Conservation (phyloP, 768 basidiomycete genomes). For the Tephrocybe sp. region DNA sequence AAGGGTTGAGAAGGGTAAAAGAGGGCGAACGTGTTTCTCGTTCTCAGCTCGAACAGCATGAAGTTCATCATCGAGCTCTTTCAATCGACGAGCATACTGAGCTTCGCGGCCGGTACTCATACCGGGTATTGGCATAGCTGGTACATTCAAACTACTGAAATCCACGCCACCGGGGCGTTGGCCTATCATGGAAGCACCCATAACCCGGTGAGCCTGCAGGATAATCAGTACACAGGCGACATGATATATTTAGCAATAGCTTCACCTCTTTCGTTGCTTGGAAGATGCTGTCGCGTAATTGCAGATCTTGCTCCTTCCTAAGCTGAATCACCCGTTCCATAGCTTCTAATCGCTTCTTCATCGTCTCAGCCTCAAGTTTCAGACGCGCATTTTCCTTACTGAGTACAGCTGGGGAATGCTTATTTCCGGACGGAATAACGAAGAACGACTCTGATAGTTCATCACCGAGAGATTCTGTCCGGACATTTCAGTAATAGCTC, state of each 20-base stretch:
- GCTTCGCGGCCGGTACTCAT: conserved; percentile 54
- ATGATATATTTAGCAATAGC: conserved; percentile 6
- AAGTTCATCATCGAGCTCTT: conserved; percentile 83
- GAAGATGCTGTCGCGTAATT: conserved; percentile 79
- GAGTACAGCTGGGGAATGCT: conserved; percentile 46
- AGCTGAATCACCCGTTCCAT: conserved; percentile 65
- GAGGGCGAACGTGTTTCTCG: conserved; percentile 70
- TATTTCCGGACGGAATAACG: conserved; percentile 64
- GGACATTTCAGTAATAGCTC: neutral
- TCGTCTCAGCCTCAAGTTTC: conserved; percentile 56
- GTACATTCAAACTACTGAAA: conserved; percentile 53
- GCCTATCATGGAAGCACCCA: conserved; percentile 65
- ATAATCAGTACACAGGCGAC: neutral
- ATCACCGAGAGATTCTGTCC: conserved; percentile 41
- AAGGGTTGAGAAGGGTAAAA: neutral
- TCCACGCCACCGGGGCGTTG: conserved; percentile 52
- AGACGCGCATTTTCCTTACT: conserved; percentile 69
- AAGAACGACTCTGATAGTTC: conserved; percentile 82
- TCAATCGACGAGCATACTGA: conserved; percentile 59
- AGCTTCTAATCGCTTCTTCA: conserved; percentile 57
- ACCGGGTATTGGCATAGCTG: conserved; percentile 49
- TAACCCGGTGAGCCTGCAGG: conserved; percentile 72
- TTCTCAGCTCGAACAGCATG: conserved; percentile 65
- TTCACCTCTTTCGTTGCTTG: conserved; percentile 63
- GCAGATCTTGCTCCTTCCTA: conserved; percentile 76